Base-by-base conservation (phyloP, 1,139 yeast genomes). In the Kodamaea arcana region DNA sequence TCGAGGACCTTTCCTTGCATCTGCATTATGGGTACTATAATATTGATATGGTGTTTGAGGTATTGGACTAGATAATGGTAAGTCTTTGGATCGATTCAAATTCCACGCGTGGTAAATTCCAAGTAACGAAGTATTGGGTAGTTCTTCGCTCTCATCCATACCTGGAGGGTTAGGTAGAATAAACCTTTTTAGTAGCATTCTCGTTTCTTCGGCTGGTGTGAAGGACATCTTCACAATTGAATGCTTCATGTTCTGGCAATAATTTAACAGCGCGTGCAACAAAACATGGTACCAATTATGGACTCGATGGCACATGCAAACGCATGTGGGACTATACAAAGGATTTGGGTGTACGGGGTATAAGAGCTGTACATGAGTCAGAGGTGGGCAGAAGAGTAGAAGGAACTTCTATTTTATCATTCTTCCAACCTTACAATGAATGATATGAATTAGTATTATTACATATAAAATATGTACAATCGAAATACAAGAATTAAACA, bases 1-100 rank as follows among this genome's bases (percentile, higher is more conserved):
- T 9, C 60, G 39, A 13, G 60, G 60, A 11, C 40, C 34, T 2
- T 34, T 18, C 12, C 50, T 46, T 10, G 22, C 22, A 28, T 54
- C 52, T 1, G 34, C 27, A 27, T 54, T 54, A 27, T 35, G 29
- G 6, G 37, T 36, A 5, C 51, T 45, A 25, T 46, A 47, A 31
- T 46, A 50, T 15, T 31, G 38, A 22, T 39, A 54, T 3, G 60
- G 58, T 8, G 28, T n/a, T 13, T 13, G 28, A 14, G 31, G 36
- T 29, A 26, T 24, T 10, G 45, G 46, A 16, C 35, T 36, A 14
- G 12, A 15, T 10, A 47, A 20, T 3, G 50, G 53, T 8, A 48
- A 35, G 12, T 20, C 24, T 15, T 37, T 36, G 2, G 30, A 11
- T 11, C 24, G 20, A 4, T 22, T 23, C 3, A 46, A 23, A n/a